These are phyloP conservation scores for Phytopythium helicoides DNA, from an alignment of 352 stramenopile species.

Conservation along the genomic window DNA sequence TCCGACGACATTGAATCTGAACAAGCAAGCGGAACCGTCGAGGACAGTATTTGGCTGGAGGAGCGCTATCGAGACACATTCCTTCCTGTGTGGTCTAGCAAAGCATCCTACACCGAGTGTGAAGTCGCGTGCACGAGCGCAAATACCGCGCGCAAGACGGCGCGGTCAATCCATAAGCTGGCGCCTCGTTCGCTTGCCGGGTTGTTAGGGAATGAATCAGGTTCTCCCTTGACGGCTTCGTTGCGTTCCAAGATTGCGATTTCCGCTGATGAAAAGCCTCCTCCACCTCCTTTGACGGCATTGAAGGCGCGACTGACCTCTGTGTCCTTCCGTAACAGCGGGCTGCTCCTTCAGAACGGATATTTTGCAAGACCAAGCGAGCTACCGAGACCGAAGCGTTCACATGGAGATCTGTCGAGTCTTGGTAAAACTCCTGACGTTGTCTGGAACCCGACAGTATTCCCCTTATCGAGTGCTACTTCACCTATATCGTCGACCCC, in stretches of 20 bases:
- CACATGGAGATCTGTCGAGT: neutral
- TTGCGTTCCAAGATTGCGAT: too few relatives aligned
- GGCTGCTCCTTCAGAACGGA: slow-evolving; percentile 44
- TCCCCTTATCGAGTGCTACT: slow-evolving; percentile 4
- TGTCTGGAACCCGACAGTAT: slow-evolving; percentile 47
- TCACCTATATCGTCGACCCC: too few relatives aligned
- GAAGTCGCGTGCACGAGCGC: slow-evolving; percentile 21
- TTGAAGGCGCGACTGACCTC: slow-evolving; percentile 34
- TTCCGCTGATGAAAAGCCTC: neutral
- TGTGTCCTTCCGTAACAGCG: slow-evolving; percentile 48
- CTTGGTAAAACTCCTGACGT: slow-evolving; percentile 17
- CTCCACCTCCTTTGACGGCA: slow-evolving; percentile 4
- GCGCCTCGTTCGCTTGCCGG: slow-evolving; percentile 32
- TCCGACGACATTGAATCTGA: slow-evolving; percentile 1
- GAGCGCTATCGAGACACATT: slow-evolving; percentile 59
- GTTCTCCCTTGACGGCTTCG: neutral
- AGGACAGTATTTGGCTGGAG: slow-evolving; percentile 36
- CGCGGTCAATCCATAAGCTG: slow-evolving; percentile 55
- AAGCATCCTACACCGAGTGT: slow-evolving; percentile 59
- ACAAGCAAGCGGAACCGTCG: neutral
- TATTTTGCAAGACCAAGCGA: slow-evolving; percentile 39
- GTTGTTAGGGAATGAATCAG: slow-evolving; percentile 19
- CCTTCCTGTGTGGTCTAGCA: slow-evolving; percentile 60
- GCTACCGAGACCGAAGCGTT: slow-evolving; percentile 7
- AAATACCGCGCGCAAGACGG: slow-evolving; percentile 21